Evolutionary conservation across 169 alveolate species (phyloP).

Genomic region (Plasmodium inui): DNA sequence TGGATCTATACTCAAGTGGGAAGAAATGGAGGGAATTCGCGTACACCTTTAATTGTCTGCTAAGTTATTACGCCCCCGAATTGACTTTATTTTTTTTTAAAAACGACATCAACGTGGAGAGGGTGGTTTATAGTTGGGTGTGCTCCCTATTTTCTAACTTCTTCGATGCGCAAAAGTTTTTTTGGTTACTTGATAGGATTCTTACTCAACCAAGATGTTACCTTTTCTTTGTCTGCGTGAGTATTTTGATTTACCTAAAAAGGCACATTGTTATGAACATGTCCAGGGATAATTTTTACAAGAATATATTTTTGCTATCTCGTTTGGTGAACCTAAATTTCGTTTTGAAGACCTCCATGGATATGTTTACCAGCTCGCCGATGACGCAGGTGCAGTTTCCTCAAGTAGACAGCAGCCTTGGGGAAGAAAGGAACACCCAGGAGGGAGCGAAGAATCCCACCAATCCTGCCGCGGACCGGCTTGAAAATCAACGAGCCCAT

Average conservation of each 20-base stretch:
- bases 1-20: slow-evolving; percentile 22
- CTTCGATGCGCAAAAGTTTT: slow-evolving; percentile 38
- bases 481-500: neutral
- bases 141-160: slow-evolving; percentile 47
- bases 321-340: slow-evolving; percentile 20
- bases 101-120: slow-evolving; percentile 26
- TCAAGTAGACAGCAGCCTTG: neutral
- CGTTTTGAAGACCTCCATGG: slow-evolving; percentile 9
- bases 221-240: slow-evolving; percentile 15
- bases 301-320: slow-evolving; percentile 13
- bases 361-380: slow-evolving; percentile 11
- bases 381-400: slow-evolving; percentile 7
- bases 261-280: slow-evolving; percentile 4
- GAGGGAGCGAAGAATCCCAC: neutral
- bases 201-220: slow-evolving; percentile 26
- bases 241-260: slow-evolving; percentile 24
- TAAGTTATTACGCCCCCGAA: slow-evolving; percentile 51
- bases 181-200: slow-evolving; percentile 23
- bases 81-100: slow-evolving; percentile 37
- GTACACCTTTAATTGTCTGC: slow-evolving; percentile 35
- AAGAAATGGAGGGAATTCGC: slow-evolving; percentile 4
- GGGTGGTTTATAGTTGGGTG: slow-evolving; percentile 25
- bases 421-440: neutral
- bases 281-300: neutral
- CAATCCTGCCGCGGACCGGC: too few relatives aligned